phyloP scores from a whole-genome alignment of 2,329 filamentous ascomycete genomes.

The Coniochaeta sp. region DNA sequence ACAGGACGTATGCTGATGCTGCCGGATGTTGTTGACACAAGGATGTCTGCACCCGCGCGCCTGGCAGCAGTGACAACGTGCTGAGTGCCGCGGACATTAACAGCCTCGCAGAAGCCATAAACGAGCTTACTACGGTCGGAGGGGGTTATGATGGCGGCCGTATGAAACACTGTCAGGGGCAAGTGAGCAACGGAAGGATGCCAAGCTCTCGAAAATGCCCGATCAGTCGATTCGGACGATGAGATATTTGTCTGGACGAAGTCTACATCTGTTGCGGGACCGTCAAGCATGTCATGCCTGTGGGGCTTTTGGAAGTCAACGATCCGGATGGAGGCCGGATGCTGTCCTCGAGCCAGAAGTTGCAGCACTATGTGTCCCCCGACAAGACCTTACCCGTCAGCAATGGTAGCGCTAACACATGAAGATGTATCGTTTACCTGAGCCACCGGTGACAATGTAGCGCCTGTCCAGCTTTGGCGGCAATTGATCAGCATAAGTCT shows the following conservation, averaged over 20 bases:
- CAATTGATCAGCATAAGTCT: slow-evolving; percentile 17
- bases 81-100: slow-evolving; percentile 42
- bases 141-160: slow-evolving; percentile 44
- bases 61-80: slow-evolving; percentile 41
- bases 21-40: slow-evolving; percentile 45
- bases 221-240: slow-evolving; percentile 29
- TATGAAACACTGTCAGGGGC: slow-evolving; percentile 51
- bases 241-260: slow-evolving; percentile 43
- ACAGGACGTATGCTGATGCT: slow-evolving; percentile 34
- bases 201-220: slow-evolving; percentile 44
- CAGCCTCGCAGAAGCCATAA: slow-evolving; percentile 34
- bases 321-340: slow-evolving; percentile 42
- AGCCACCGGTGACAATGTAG: slow-evolving; percentile 38
- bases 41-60: slow-evolving; percentile 35
- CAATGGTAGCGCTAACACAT: slow-evolving; percentile 9
- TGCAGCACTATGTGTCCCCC: slow-evolving; percentile 47
- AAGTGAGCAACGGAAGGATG: slow-evolving; percentile 26
- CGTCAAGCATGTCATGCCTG: slow-evolving; percentile 30
- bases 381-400: slow-evolving; percentile 45
- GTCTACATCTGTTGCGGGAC: slow-evolving; percentile 25
- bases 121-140: slow-evolving; percentile 36
- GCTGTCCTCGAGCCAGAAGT: slow-evolving; percentile 43
- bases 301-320: slow-evolving; percentile 40
- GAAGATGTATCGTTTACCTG: slow-evolving; percentile 22
- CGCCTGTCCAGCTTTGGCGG: slow-evolving; percentile 31